Evolutionary conservation across 768 basidiomycete genomes (phyloP).

Genomic region (Podaxis carcinomalis): DNA sequence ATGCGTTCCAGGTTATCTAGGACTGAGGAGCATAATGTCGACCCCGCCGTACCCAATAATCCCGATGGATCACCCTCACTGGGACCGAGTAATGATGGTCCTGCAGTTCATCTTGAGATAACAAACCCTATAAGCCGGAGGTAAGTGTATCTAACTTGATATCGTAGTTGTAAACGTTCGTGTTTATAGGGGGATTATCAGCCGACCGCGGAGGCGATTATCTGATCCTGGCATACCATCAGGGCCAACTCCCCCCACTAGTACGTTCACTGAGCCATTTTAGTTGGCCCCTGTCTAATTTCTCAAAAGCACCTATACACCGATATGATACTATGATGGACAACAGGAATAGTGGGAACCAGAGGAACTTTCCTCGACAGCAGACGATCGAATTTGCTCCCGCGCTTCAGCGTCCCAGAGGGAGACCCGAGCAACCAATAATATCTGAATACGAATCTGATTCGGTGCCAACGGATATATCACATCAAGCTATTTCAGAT

Average conservation of each 20-base stretch:
- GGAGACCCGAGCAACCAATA: slow-evolving; percentile 16
- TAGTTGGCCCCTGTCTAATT: not conserved
- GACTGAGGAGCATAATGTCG: not conserved
- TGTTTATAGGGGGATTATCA: not conserved
- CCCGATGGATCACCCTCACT: not conserved
- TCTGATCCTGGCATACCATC: slow-evolving; percentile 35
- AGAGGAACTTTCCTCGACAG: slow-evolving; percentile 29
- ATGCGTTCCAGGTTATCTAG: not conserved
- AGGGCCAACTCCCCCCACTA: slow-evolving; percentile 27
- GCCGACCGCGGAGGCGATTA: slow-evolving; percentile 24
- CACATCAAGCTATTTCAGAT: not conserved
- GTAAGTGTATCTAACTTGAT: slow-evolving; percentile 13
- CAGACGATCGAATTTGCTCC: slow-evolving; percentile 39
- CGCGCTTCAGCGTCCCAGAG: slow-evolving; percentile 23
- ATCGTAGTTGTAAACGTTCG: not conserved
- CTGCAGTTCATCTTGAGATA: slow-evolving; percentile 13
- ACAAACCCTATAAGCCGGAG: slow-evolving; percentile 7
- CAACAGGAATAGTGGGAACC: slow-evolving; percentile 15
- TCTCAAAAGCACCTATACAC: slow-evolving; percentile 25
- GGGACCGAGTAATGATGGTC: not conserved
- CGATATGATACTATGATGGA: slow-evolving; percentile 33
- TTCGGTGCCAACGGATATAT: not conserved
- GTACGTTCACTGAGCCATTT: slow-evolving; percentile 20
- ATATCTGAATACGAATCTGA: slow-evolving; percentile 11
- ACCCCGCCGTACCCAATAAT: not conserved